A percentile compares a stretch with the other conserved stretches of the same genome.
Evolutionary conservation across 2,329 filamentous ascomycete genomes (phyloP).

Genomic region (Alternaria dauci): DNA sequence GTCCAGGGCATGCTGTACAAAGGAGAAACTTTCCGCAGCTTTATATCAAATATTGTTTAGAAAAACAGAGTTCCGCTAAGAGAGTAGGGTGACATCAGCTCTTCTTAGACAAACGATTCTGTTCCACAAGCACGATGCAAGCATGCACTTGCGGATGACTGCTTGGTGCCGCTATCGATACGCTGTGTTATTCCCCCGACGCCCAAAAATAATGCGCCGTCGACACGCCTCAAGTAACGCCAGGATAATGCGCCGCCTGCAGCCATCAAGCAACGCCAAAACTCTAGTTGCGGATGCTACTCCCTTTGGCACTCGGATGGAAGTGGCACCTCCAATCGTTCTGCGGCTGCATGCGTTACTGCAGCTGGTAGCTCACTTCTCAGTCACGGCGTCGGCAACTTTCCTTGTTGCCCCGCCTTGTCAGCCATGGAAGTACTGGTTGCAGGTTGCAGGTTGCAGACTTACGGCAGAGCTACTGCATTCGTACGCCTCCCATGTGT

Average conservation of each 20-base stretch:
- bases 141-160: constrained; percentile 16
- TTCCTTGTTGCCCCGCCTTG: constrained; percentile 13
- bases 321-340: constrained; percentile 3
- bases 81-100: constrained; percentile 1
- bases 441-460: constrained; percentile 8
- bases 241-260: constrained; percentile 9
- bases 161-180: constrained; percentile 24
- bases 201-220: constrained; percentile 13
- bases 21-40: neutral
- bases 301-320: neutral
- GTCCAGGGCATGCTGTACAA: neutral
- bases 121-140: constrained; percentile 5
- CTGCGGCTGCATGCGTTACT: neutral
- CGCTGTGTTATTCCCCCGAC: constrained; percentile 27
- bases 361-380: neutral
- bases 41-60: neutral
- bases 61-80: constrained; percentile 6
- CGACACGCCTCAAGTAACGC: constrained; percentile 3
- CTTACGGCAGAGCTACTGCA: constrained; percentile 13
- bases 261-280: neutral
- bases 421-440: constrained; percentile 10
- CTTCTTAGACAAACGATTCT: neutral
- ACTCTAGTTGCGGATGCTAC: neutral
- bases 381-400: constrained; percentile 10
- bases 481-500: constrained; percentile 7